Conservation (phyloP, 345 rosid species). For the Dimocarpus longan region DNA sequence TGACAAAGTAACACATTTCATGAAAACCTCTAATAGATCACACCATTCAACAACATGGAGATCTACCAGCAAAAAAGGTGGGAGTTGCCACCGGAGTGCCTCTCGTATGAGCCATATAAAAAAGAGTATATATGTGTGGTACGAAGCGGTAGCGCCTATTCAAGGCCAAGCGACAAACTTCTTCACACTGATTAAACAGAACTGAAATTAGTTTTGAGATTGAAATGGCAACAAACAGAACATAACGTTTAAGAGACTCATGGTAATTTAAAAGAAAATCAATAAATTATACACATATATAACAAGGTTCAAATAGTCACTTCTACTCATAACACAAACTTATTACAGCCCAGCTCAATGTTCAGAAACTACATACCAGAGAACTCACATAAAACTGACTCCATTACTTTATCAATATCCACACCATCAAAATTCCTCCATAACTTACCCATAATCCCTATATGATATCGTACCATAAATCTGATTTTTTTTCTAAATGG, state of each 20-base stretch:
- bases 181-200: conserved; percentile 67
- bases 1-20: not conserved
- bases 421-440: no score
- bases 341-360: not conserved
- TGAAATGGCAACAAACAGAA: not conserved
- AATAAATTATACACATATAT: not conserved
- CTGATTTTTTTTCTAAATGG: no score
- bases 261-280: not conserved
- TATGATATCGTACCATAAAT: no score
- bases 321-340: not conserved
- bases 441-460: no score
- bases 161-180: conserved; percentile 86
- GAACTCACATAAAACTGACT: no score
- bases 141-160: conserved; percentile 85
- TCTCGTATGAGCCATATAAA: conserved; percentile 75
- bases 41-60: conserved; percentile 15
- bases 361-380: not conserved
- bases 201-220: conserved; percentile 14
- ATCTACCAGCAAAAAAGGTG: conserved; percentile 76
- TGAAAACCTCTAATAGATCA: conserved; percentile 10
- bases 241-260: not conserved
- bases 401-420: no score
- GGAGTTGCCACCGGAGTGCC: conserved; percentile 87
- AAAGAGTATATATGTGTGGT: conserved; percentile 83
- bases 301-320: not conserved